Conservation (phyloP, 2,329 filamentous ascomycete genomes). For the Penicillium hesseltinei region DNA sequence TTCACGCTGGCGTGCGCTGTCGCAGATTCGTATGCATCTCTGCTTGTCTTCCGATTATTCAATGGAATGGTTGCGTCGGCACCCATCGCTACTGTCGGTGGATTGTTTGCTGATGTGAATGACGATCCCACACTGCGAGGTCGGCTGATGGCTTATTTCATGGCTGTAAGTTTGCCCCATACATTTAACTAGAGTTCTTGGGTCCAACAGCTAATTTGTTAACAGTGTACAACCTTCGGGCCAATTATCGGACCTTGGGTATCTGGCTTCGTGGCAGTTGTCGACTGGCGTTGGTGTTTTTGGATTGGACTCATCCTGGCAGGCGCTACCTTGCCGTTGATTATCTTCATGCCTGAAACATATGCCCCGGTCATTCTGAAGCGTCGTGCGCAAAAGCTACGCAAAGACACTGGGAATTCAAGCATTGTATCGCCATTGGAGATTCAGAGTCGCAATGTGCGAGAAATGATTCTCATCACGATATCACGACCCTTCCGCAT, state of each 20-base stretch:
- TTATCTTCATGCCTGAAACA: slow-evolving; percentile 64
- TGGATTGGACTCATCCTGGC: slow-evolving; percentile 68
- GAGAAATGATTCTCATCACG: slow-evolving; percentile 56
- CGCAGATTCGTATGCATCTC: slow-evolving; percentile 40
- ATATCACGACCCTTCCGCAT: slow-evolving; percentile 70
- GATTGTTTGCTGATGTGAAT: slow-evolving; percentile 50
- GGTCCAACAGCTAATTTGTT: slow-evolving; percentile 6
- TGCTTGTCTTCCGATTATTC: slow-evolving; percentile 48
- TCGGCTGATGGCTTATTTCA: slow-evolving; percentile 43
- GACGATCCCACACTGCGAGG: slow-evolving; percentile 46
- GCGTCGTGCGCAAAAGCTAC: slow-evolving; percentile 57
- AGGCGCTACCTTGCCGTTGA: slow-evolving; percentile 47
- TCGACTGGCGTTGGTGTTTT: slow-evolving; percentile 51
- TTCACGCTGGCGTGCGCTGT: slow-evolving; percentile 48
- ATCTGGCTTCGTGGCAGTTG: slow-evolving; percentile 46
- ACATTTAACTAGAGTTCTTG: neutral
- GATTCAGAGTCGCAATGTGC: slow-evolving; percentile 53
- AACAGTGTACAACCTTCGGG: slow-evolving; percentile 39
- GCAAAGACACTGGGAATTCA: slow-evolving; percentile 55
- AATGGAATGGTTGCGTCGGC: slow-evolving; percentile 46
- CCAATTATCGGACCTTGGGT: slow-evolving; percentile 47
- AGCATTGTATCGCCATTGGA: slow-evolving; percentile 62
- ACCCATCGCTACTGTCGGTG: slow-evolving; percentile 46
- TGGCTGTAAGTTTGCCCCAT: slow-evolving; percentile 33
- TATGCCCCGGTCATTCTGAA: slow-evolving; percentile 60